Evolutionary conservation across 2,329 filamentous ascomycete genomes (phyloP).

Genomic region (Coniochaeta prunicola): DNA sequence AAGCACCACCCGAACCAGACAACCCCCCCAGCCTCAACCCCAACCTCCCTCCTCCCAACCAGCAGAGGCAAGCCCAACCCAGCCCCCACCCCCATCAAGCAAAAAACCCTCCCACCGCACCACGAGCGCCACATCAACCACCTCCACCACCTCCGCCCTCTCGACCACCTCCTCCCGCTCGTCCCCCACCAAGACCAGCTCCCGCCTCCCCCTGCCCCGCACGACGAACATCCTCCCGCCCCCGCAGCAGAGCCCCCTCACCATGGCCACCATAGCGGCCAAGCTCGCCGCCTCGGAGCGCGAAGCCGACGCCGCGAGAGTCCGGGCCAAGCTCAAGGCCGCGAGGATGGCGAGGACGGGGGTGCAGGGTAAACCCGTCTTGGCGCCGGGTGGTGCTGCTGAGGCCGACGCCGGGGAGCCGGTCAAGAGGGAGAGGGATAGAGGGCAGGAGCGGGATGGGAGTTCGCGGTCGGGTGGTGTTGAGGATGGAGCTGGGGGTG

Average conservation of each 20-base stretch:
- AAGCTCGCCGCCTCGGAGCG: conserved; percentile 58
- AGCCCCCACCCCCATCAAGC: neutral
- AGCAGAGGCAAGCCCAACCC: neutral
- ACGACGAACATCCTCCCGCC: conserved; percentile 21
- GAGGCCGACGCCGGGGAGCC: neutral
- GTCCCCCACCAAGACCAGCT: conserved; percentile 6
- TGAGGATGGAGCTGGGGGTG: too few relatives aligned
- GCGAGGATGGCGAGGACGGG: conserved; percentile 25
- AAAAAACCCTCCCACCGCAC: neutral
- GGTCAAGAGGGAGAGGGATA: neutral
- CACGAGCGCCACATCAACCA: neutral
- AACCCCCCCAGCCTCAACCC: neutral
- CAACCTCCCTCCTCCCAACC: neutral
- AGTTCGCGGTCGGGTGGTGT: too few relatives aligned
- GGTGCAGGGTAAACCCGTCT: neutral
- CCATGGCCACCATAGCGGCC: conserved; percentile 54
- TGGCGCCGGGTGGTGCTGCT: neutral
- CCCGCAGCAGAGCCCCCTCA: conserved; percentile 48
- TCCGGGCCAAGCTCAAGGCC: conserved; percentile 55
- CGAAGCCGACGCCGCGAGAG: conserved; percentile 56
- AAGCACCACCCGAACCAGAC: neutral
- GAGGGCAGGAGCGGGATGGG: too few relatives aligned
- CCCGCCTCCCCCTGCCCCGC: conserved; percentile 26
- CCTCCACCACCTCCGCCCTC: conserved; percentile 5
- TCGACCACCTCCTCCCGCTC: conserved; percentile 10